Base-by-base conservation (phyloP, 169 alveolate species). In the Eimeria brunetti region DNA sequence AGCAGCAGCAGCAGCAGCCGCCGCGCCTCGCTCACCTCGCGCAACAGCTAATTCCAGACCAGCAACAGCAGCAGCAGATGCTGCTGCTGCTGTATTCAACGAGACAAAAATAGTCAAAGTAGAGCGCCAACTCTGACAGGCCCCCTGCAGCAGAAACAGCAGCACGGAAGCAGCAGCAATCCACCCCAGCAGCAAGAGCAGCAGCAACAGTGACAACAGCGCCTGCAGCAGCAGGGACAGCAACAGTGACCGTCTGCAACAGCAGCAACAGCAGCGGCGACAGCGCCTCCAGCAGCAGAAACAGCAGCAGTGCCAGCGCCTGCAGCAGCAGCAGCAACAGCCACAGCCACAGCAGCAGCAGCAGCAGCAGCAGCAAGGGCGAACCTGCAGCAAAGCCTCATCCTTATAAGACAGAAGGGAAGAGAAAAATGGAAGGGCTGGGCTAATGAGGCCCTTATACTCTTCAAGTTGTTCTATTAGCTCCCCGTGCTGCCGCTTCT, bases 321-420 rank as follows among this genome's bases (percentile, higher is more conserved):
- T n/a, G n/a, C n/a, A n/a, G n/a, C n/a, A n/a, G n/a, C n/a, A n/a
- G n/a, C n/a, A n/a, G n/a, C n/a, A n/a, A n/a, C n/a, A n/a, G n/a
- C n/a, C n/a, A n/a, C n/a, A n/a, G n/a, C n/a, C n/a, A n/a, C n/a
- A n/a, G n/a, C n/a, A n/a, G n/a, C n/a, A 2, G 33, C 80, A 24
- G 80, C 80, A 24, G 89, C 89, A 80, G 38, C 51, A 27, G 69
- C 11, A 84, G 91, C 71, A 36, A 24, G 67, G 30, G 41, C 84
- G 14, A 11, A 90, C 95, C 89, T 73, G 89, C 11, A 90, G 69
- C 64, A 90, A 75, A 7, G 95, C 69, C 44, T 90, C 95, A 49
- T 90, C 95, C 75, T 90, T 83, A 67, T 90, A 90, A 16, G 89
- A 41, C 62, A 76, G 89, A 60, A 90, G 95, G 12, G 83, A 33